These are phyloP conservation scores for Ustilago vetiveriae DNA, from an alignment of 1,284 basidiomycete genomes.

Conservation along the genomic window DNA sequence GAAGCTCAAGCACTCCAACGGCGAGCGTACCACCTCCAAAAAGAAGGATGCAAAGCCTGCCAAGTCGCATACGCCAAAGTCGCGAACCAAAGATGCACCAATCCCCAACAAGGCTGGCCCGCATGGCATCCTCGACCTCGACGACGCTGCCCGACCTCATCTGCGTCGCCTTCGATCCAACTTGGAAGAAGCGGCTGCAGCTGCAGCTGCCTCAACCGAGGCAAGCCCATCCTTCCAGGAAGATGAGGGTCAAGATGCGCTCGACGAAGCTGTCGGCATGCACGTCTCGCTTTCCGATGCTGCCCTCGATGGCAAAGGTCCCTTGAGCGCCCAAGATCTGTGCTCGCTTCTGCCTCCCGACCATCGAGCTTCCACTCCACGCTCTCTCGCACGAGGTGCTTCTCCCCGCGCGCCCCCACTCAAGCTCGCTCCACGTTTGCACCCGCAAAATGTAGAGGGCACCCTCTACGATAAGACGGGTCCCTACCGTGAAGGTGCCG, in stretches of 20 bases:
- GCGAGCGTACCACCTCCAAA: constrained; percentile 6
- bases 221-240: constrained; percentile 1
- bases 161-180: constrained; percentile 36
- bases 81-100: constrained; percentile 12
- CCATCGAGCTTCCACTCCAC: constrained; percentile 1
- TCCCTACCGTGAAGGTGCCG: constrained; percentile 61
- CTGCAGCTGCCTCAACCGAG: constrained; percentile 42
- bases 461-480: constrained; percentile 64
- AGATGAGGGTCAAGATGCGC: constrained; percentile 13
- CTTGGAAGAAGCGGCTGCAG: constrained; percentile 49
- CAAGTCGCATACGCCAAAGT: constrained; percentile 13
- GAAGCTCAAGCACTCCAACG: constrained; percentile 9
- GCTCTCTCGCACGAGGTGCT: constrained; percentile 9
- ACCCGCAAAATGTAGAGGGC: constrained; percentile 59
- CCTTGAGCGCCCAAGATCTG: constrained; percentile 32
- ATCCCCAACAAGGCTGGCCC: constrained; percentile 19
- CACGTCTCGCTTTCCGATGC: constrained; percentile 34
- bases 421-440: constrained; percentile 46
- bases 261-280: constrained; percentile 19
- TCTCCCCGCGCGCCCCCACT: constrained; percentile 45
- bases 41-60: constrained; percentile 23
- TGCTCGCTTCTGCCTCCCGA: constrained; percentile 10
- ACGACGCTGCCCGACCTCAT: constrained; percentile 33
- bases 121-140: constrained; percentile 31
- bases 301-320: constrained; percentile 36